Base-by-base conservation (phyloP, 2,329 filamentous ascomycete species). In the Sordariomycetes sp. region DNA sequence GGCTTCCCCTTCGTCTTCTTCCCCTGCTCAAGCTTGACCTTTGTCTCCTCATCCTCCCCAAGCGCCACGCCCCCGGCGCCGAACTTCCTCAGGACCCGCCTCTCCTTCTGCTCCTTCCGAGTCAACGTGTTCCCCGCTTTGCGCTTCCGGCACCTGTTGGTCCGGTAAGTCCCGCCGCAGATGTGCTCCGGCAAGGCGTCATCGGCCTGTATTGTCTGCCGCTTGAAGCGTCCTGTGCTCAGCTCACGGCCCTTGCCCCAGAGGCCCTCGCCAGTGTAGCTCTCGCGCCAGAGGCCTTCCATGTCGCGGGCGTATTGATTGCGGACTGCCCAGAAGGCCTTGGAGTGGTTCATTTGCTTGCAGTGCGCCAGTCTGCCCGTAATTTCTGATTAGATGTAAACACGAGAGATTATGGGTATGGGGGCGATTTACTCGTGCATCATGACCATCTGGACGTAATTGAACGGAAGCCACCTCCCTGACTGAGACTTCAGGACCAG, bases 381-480 rank as follows among this genome's bases (percentile, higher is more conserved):
- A 10, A 22, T 50, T 6, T 22, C 10, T 7, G 45, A 13, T 50
- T 24, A 50, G 45, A 24, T 3, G 20, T 8, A 10, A 6, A 48
- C n/a, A 10, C 8, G 3, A 24, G 8, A 13, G n/a, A n/a, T n/a
- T n/a, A n/a, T n/a, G 25, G n/a, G 1, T 22, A n/a, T 12, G n/a
- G 59, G 64, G 3, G 32, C 28, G 65, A 65, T 70, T 52, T 62
- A 74, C 74, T 94, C 89, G 67, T 95, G 90, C 82, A 95, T 91
- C 90, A 95, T 95, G 62, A 95, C 89, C 87, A 94, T 92, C 70
- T 94, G 88, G 17, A 95, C 87, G 65, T 90, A 90, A 60, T 82
- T 76, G 65, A 94, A 90, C 0, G 88, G 87, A 24, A 95, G 74
- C 90, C 90, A 95, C 59, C 74, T 78, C 28, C 81, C 81, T 0